phyloP scores from a whole-genome alignment of 2,329 filamentous ascomycete species.

The Pestalotiopsis sp. region DNA sequence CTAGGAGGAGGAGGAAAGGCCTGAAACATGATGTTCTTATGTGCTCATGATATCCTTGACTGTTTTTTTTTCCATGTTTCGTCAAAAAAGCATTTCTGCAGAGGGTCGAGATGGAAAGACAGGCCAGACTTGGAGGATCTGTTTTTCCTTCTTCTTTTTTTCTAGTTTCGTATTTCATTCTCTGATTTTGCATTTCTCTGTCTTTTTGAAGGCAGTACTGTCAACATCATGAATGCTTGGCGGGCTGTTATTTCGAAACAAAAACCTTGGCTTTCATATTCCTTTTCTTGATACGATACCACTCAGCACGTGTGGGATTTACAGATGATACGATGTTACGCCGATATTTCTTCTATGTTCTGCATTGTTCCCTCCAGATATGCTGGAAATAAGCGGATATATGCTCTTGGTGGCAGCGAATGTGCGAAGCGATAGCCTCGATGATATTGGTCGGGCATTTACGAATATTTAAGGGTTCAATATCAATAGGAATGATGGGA shows the following conservation, averaged over 20 bases:
- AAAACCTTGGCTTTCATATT: conserved; percentile 19
- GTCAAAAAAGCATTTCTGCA: conserved; percentile 4
- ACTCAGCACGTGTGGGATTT: conserved; percentile 31
- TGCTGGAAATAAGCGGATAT: neutral
- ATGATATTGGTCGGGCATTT: neutral
- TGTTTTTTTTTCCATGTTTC: neutral
- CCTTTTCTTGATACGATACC: conserved; percentile 37
- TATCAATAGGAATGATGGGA: neutral
- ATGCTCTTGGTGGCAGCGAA: neutral
- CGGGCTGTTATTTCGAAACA: neutral
- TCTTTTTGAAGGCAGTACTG: conserved; percentile 28
- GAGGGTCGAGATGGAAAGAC: neutral
- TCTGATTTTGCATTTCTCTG: conserved; percentile 25
- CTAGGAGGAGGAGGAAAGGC: neutral
- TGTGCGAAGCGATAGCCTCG: neutral
- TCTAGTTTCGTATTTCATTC: conserved; percentile 30
- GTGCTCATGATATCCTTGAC: conserved; percentile 8
- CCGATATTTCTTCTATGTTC: conserved; percentile 18
- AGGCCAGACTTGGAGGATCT: conserved; percentile 6
- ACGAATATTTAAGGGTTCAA: neutral
- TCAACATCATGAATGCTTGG: neutral
- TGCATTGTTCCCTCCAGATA: conserved; percentile 1
- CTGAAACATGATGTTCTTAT: neutral
- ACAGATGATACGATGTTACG: conserved; percentile 28
- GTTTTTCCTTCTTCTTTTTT: conserved; percentile 21